Base-by-base conservation (phyloP, 1,284 basidiomycete genomes). In the Malassezia globosa region DNA sequence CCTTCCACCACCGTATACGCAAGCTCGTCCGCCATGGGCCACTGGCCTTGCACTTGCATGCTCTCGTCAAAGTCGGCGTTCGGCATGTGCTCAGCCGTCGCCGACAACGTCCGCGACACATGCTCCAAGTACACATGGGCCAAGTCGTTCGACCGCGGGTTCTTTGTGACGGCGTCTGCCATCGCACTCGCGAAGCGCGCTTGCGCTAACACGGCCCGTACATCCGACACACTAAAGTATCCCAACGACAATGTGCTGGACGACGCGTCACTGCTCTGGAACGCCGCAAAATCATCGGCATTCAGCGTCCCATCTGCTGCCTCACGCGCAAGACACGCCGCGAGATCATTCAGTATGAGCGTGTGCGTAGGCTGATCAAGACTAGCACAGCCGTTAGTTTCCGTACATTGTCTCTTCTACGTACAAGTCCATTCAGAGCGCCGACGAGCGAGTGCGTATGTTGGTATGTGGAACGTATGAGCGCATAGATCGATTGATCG, bases 331-430 rank as follows among this genome's bases (percentile, higher is more conserved):
- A 82, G 75, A 65, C 81, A 83, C 24, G 76, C 73, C 3, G 85
- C 86, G 52, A 92, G 79, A 72, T 87, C 84, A 23, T 81, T 79
- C 26, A 92, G 75, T 57, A 90, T 83, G 57, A 80, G 78, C 65
- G 85, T 82, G 60, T 83, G 84, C 46, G 88, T 81, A 72, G 85
- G 83, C 58, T 74, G 71, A 52, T 76, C 75, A 41, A 76, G 33
- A 41, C 34, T 31, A 35, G 22, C 19, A 19, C n/a, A n/a, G n/a
- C n/a, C n/a, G n/a, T n/a, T n/a, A n/a, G n/a, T n/a, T n/a, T n/a
- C n/a, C 33, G 18, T 21, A 26, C 36, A 27, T 26, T 37, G 16
- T 11, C 7, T 13, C n/a, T 41, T 19, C 10, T 21, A 44, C 42
- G 31, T 44, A 46, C 44, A 46, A 37, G 44, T 46, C 44, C 44